Conservation (phyloP, 345 rosid genomes). For the Geranium rotundifolium region DNA sequence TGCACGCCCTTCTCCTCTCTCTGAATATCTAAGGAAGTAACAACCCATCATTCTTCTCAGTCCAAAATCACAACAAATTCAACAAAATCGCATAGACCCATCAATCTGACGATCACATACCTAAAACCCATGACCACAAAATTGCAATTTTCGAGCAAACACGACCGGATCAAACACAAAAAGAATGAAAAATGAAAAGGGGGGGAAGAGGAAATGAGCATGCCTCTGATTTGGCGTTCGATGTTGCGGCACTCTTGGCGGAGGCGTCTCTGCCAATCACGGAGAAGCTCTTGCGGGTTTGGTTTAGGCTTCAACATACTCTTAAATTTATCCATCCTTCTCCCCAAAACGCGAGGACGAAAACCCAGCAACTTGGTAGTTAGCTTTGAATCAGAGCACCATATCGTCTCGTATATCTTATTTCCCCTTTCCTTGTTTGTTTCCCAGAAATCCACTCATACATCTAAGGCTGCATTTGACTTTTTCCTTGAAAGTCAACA, state of each 20-base stretch:
- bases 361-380: background rate
- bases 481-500: too few relatives aligned
- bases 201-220: background rate
- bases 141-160: background rate
- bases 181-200: background rate
- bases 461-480: too few relatives aligned
- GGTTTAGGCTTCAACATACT: constrained; percentile 70
- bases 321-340: constrained; percentile 66
- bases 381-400: background rate
- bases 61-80: constrained; percentile 2
- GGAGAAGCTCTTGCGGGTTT: constrained; percentile 64
- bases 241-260: constrained; percentile 88
- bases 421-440: too few relatives aligned
- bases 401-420: background rate
- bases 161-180: background rate
- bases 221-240: constrained; percentile 88
- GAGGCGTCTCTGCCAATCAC: constrained; percentile 88
- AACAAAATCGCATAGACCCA: background rate
- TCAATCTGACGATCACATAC: background rate
- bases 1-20: constrained; percentile 79
- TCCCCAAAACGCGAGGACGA: background rate
- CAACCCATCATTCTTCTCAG: constrained; percentile 1
- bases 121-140: background rate
- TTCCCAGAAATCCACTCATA: too few relatives aligned
- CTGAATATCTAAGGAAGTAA: constrained; percentile 54